Conservation (phyloP, 192 early-diverging fungal species). For the Coemansia umbellata region DNA sequence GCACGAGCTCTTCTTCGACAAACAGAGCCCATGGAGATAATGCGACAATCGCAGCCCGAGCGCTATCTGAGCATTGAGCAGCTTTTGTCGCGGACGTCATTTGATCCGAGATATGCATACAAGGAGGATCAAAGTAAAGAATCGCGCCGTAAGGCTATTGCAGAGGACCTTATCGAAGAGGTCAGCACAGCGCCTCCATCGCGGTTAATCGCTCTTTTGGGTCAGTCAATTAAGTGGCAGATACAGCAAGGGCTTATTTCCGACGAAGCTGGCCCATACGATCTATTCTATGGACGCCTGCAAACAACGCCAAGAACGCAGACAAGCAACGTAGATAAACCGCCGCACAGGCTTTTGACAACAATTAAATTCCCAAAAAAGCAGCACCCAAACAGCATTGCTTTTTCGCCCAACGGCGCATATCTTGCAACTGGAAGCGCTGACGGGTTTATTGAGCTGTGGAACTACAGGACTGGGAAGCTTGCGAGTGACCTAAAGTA, state of each 20-base stretch:
- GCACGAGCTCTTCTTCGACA: conserved; percentile 81
- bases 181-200: conserved; percentile 59
- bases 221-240: conserved; percentile 90
- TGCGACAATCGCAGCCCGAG: conserved; percentile 71
- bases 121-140: conserved; percentile 48
- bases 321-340: conserved; percentile 57
- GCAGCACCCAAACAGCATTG: conserved; percentile 68
- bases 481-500: conserved; percentile 83
- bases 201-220: conserved; percentile 78
- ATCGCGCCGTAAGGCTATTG: conserved; percentile 70
- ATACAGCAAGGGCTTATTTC: conserved; percentile 71
- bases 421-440: conserved; percentile 81
- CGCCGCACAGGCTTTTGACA: conserved; percentile 65
- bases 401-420: conserved; percentile 81
- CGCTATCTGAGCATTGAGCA: conserved; percentile 81
- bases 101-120: conserved; percentile 59
- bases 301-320: conserved; percentile 17
- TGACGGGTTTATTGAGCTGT: conserved; percentile 96
- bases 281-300: conserved; percentile 75
- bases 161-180: conserved; percentile 50
- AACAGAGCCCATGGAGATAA: conserved; percentile 85
- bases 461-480: conserved; percentile 91
- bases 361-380: conserved; percentile 94
- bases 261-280: conserved; percentile 59
- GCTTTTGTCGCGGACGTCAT: conserved; percentile 58